phyloP scores from a whole-genome alignment of 2,329 filamentous ascomycete species.

The Fusarium luffae region DNA sequence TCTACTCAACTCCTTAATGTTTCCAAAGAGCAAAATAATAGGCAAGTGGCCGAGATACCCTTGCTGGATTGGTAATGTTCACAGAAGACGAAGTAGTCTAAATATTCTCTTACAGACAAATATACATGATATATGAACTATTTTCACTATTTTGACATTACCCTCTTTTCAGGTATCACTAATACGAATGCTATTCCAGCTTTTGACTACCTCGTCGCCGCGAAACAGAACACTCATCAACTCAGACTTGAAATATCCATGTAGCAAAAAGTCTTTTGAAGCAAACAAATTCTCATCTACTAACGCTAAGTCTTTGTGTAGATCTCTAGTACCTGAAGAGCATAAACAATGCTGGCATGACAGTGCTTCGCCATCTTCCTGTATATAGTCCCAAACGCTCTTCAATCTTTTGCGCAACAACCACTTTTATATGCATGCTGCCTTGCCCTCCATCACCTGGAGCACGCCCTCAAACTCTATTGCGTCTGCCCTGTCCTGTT shows the following conservation, averaged over 20 bases:
- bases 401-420: constrained; percentile 5
- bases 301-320: constrained; percentile 8
- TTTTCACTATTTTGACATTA: background rate
- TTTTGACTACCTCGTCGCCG: constrained; percentile 6
- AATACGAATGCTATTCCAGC: constrained; percentile 3
- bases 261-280: background rate
- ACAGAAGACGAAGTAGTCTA: constrained; percentile 18
- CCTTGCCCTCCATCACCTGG: background rate
- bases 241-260: background rate
- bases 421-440: constrained; percentile 9
- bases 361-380: constrained; percentile 16
- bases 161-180: background rate
- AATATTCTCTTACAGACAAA: constrained; percentile 19
- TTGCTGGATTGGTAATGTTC: constrained; percentile 26
- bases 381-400: constrained; percentile 4
- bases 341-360: constrained; percentile 5
- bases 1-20: constrained; percentile 25
- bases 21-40: constrained; percentile 11
- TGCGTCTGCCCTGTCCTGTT: constrained; percentile 11
- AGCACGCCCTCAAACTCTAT: constrained; percentile 12
- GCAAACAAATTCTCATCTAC: constrained; percentile 23
- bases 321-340: constrained; percentile 9
- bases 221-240: constrained; percentile 3
- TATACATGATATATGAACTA: constrained; percentile 27
- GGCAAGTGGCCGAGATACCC: constrained; percentile 33